Base-by-base conservation (phyloP, 179 eudicot species). In the Spergularia azorica region DNA sequence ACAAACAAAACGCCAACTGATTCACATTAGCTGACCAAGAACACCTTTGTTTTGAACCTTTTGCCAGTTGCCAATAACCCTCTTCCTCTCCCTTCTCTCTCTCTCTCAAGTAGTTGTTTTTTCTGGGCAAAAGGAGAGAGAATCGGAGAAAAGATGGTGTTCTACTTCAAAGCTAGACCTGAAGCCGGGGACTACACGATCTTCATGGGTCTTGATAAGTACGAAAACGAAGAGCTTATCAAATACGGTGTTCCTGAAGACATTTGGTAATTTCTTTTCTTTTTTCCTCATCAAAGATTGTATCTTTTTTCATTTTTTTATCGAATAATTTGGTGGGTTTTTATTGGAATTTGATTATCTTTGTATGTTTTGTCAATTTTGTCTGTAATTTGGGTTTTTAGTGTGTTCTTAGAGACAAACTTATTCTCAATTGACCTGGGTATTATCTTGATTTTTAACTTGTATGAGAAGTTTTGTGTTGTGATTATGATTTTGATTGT, bases 211-310 rank as follows among this genome's bases (percentile, higher is more conserved):
- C 87, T 93, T 63, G 97, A 95, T 78, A 95, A 95, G 86, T 83
- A 71, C 76, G 98, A 95, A 78, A 95, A 95, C 70, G 98, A 95
- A 75, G 98, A 95, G 65, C 97, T 95, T 80, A 93, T 95, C 89
- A 93, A 89, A 90, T 95, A 83, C 74, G 98, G 98, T 48, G 88
- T 95, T 82, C 96, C 92, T 9, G 97, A 95, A 90, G 98, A 95
- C 77, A 87, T 95, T 67, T 95, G 98, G 98, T 95, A 83, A 39
- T 63, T 0, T 0, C 1, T 39, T 70, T 18, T 21, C 6, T 51
- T 50, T 67, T 58, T 59, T 64, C 70, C 18, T 71, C 67, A 26
- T 65, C 56, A 10, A 52, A 63, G 7, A 39, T 61, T 17, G 20
- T 67, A 38, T 50, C 10, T 36, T 15, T 15, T 6, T 5, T 21